Evolutionary conservation across 2,329 filamentous ascomycete genomes (phyloP), one percentile per base, ranked within the genome.

Genomic region (Aureobasidium pullulans): DNA sequence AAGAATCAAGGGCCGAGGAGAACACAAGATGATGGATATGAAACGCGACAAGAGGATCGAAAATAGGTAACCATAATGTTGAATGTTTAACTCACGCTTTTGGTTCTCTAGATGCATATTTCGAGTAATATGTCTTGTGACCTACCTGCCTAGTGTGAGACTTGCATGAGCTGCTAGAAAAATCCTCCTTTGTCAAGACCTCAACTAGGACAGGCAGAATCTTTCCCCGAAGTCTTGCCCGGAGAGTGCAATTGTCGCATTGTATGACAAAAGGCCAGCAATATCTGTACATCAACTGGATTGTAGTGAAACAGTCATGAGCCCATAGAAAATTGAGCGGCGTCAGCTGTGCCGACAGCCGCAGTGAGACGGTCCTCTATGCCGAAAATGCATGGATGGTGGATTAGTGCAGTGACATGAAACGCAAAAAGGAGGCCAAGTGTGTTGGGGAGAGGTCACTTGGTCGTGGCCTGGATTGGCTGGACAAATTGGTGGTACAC

Each of bases 401-500:
- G 36, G 19, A 31, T 40, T 23, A 36, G 36, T 16, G 16, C 34
- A 31, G 48, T 39, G 36, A 6, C 34, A 40, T 52, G 23, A 52
- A 40, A 52, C 34, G 34, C 19, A 31, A 29, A 31, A 52, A 52
- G 28, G 28, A 43, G 23, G 39, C 39, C 6, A 15, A 15, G 13
- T 28, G 10, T 43, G 50, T 54, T 54, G 50, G 23, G 50, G 34
- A 44, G 39, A 34, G 29, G 50, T 54, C 37, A 43, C 28, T 49
- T 49, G 36, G 47, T 37, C 47, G 47, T 49, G 47, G 47, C 31
- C 32, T 36, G 47, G 47, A 49, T 37, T 49, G 47, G 47, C 47
- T 49, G 47, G 47, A 37, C 16, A 32, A 43, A 29, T 10, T 34
- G 39, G 50, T 43, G 40, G 39, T 15, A 34, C 50, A 40, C 32